Evolutionary conservation across 495 filamentous ascomycete genomes (phyloP).

Genomic region (Durotheca rogersii): DNA sequence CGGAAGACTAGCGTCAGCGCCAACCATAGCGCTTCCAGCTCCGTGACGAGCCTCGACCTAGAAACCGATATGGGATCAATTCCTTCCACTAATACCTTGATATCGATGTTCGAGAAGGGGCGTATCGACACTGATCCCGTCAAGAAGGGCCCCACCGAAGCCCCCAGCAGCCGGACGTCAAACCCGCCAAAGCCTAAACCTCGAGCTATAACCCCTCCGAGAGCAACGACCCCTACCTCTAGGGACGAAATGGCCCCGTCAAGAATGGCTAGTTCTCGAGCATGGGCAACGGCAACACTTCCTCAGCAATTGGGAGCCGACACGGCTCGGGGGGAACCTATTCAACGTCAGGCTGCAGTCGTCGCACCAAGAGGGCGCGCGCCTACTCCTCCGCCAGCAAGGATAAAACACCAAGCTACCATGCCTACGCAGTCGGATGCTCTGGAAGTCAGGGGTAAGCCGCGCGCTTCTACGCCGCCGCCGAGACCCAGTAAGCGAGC

Average conservation of each 20-base stretch:
- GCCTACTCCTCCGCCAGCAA: slow-evolving; percentile 29
- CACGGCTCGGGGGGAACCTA: slow-evolving; percentile 1
- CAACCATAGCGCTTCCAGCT: slow-evolving; percentile 31
- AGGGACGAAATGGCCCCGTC: slow-evolving; percentile 26
- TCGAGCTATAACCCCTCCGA: slow-evolving; percentile 28
- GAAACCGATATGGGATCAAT: slow-evolving; percentile 57
- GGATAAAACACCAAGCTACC: slow-evolving; percentile 14
- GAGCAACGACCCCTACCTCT: slow-evolving; percentile 22
- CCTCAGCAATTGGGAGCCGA: slow-evolving; percentile 6
- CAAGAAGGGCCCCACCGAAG: slow-evolving; percentile 35
- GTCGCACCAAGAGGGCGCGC: slow-evolving; percentile 12
- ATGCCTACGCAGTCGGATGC: background rate
- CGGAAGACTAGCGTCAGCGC: slow-evolving; percentile 29
- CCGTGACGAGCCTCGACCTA: slow-evolving; percentile 30
- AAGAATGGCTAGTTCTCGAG: slow-evolving; percentile 14
- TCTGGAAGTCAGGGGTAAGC: slow-evolving; percentile 10
- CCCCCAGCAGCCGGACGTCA: slow-evolving; percentile 23
- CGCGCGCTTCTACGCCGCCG: slow-evolving; percentile 14
- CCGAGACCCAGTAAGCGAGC: slow-evolving; percentile 5
- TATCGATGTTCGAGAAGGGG: slow-evolving; percentile 60
- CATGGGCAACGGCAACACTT: slow-evolving; percentile 15
- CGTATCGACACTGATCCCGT: slow-evolving; percentile 36
- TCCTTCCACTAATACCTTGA: slow-evolving; percentile 56
- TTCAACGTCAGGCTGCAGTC: slow-evolving; percentile 1
- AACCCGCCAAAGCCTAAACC: slow-evolving; percentile 7